phyloP scores from a whole-genome alignment of 208 protist species.

The Leishmania arabica region DNA sequence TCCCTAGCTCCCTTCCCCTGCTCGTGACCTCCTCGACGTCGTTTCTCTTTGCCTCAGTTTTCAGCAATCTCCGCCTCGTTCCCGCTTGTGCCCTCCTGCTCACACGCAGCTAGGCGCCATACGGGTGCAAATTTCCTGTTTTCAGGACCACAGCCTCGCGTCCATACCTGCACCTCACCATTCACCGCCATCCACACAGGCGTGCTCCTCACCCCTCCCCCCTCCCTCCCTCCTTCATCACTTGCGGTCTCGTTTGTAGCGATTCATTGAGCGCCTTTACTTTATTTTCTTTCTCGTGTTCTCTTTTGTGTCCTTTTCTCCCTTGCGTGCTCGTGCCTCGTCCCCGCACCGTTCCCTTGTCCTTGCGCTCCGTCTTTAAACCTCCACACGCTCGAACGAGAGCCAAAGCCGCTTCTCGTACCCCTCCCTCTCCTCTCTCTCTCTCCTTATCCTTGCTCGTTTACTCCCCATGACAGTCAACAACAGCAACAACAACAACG shows the following conservation, averaged over 20 bases:
- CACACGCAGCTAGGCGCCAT: background rate
- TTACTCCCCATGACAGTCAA: background rate
- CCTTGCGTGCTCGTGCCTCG: background rate
- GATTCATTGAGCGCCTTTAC: background rate
- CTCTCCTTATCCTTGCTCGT: background rate
- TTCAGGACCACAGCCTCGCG: background rate
- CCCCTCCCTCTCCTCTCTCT: background rate
- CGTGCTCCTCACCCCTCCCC: background rate
- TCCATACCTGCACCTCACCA: background rate
- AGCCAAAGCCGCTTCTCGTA: background rate
- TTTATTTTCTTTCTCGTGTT: background rate
- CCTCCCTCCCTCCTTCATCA: background rate
- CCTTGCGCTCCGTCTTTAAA: background rate
- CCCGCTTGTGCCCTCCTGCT: background rate
- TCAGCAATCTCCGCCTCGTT: background rate
- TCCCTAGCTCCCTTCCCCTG: background rate
- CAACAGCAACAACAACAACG: constrained; percentile 17
- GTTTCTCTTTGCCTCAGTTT: background rate
- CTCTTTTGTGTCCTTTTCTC: background rate
- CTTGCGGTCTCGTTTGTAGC: background rate
- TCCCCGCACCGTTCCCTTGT: background rate
- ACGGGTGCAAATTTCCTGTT: background rate
- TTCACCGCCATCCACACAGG: background rate
- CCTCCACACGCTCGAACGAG: background rate
- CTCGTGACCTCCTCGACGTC: background rate